These are phyloP conservation scores for Trifolium dubium DNA, from an alignment of 306 rosid species.

Conservation along the genomic window DNA sequence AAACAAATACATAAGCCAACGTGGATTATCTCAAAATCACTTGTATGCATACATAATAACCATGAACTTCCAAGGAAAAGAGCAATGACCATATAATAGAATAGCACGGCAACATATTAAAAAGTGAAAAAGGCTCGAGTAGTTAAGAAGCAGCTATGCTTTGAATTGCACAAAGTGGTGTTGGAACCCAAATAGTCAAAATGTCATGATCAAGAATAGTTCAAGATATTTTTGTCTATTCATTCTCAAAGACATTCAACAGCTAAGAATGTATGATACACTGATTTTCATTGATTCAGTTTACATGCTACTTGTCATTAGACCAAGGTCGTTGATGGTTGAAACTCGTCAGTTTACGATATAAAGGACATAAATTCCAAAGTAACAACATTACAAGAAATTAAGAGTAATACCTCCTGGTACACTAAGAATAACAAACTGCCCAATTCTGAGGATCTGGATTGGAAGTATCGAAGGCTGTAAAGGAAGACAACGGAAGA, in stretches of 20 bases:
- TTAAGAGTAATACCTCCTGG: conserved; percentile 74
- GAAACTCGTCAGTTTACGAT: conserved; percentile 15
- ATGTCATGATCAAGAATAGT: neutral
- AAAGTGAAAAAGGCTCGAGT: neutral
- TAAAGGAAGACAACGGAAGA: conserved; percentile 35
- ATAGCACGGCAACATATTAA: neutral
- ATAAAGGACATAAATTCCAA: conserved; percentile 32
- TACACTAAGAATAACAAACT: conserved; percentile 84
- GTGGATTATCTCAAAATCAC: neutral
- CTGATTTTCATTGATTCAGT: conserved; percentile 1
- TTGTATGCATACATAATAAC: neutral
- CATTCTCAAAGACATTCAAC: conserved; percentile 13
- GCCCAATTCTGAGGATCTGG: conserved; percentile 86
- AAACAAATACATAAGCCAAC: conserved; percentile 27
- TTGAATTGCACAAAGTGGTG: neutral
- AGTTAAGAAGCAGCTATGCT: neutral
- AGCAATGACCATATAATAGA: neutral
- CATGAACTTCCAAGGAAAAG: conserved; percentile 6
- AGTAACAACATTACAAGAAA: conserved; percentile 1
- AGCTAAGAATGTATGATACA: neutral
- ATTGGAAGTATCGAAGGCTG: conserved; percentile 98
- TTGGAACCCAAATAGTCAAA: neutral
- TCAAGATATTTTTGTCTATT: neutral
- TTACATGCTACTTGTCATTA: conserved; percentile 33
- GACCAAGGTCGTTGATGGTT: conserved; percentile 5